phyloP scores from a whole-genome alignment of 2,329 filamentous ascomycete genomes.

The Fusarium sp. region DNA sequence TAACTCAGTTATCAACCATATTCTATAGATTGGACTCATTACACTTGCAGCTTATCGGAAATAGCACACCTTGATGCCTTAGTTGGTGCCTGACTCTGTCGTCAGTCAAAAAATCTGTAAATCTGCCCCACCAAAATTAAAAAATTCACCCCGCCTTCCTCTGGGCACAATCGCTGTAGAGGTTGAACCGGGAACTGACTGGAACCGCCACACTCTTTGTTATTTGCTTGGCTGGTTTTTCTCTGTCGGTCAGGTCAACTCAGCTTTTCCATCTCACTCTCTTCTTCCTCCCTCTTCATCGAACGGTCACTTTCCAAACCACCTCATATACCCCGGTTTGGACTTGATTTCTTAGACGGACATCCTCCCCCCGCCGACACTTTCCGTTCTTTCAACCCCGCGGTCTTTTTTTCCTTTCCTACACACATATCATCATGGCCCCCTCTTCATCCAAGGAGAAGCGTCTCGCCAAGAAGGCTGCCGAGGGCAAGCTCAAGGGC shows the following conservation, averaged over 20 bases:
- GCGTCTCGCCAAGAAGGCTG: constrained; percentile 76
- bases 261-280: constrained; percentile 24
- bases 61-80: constrained; percentile 44
- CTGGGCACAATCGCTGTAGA: constrained; percentile 26
- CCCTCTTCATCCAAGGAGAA: constrained; percentile 77
- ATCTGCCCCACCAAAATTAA: constrained; percentile 49
- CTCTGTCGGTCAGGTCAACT: constrained; percentile 33
- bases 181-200: constrained; percentile 36
- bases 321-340: constrained; percentile 37
- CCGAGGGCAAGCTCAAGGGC: constrained; percentile 73
- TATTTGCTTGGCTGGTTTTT: constrained; percentile 41
- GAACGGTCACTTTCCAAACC: constrained; percentile 39
- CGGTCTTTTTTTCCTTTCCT: constrained; percentile 29
- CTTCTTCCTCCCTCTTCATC: constrained; percentile 28
- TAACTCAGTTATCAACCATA: neutral
- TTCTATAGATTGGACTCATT: neutral
- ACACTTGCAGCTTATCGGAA: neutral
- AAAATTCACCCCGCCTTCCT: constrained; percentile 55
- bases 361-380: constrained; percentile 34
- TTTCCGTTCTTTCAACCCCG: constrained; percentile 42
- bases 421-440: constrained; percentile 54
- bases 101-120: constrained; percentile 49
- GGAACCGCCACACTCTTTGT: constrained; percentile 43
- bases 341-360: constrained; percentile 34
- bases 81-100: constrained; percentile 50